Percentiles rank a stretch among this genome's conserved stretches.
These are phyloP conservation scores for Solanum rostratum DNA, from an alignment of 257 asterid species.

Conservation along the genomic window DNA sequence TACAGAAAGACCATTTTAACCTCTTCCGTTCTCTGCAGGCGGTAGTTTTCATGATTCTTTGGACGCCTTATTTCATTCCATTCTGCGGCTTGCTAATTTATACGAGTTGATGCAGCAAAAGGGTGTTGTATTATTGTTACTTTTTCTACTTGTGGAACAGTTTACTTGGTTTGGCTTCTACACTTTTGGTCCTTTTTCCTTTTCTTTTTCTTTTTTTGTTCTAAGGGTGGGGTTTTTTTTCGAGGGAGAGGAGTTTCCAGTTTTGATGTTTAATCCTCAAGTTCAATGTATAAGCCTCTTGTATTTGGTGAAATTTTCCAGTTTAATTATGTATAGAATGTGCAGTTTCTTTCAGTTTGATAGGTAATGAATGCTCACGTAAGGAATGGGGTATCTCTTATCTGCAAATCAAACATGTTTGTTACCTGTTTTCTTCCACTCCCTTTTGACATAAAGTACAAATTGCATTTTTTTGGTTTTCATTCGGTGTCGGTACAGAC, in stretches of 20 bases:
- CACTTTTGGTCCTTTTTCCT: not conserved
- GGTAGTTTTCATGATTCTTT: not conserved
- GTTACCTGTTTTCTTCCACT: not conserved
- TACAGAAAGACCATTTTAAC: conserved; percentile 46
- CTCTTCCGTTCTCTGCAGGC: conserved; percentile 32
- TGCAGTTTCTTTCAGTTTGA: not conserved
- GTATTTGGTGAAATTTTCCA: not conserved
- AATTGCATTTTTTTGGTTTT: not conserved
- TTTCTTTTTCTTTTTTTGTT: no score
- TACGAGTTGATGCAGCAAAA: conserved; percentile 24
- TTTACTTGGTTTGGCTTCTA: not conserved
- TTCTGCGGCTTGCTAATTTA: conserved; percentile 12
- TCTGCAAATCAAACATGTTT: not conserved
- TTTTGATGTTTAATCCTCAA: not conserved
- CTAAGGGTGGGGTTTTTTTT: not conserved
- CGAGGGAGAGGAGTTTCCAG: not conserved
- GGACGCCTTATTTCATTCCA: conserved; percentile 23
- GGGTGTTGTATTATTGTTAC: conserved; percentile 24
- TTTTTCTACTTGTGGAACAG: conserved; percentile 4
- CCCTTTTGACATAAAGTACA: not conserved
- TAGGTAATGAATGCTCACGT: not conserved
- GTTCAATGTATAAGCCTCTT: not conserved
- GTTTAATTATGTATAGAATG: not conserved
- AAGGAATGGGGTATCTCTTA: not conserved
- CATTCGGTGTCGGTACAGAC: no score